Evolutionary conservation across 1,284 basidiomycete species (phyloP).

Genomic region (Cutaneotrichosporon cutaneum): DNA sequence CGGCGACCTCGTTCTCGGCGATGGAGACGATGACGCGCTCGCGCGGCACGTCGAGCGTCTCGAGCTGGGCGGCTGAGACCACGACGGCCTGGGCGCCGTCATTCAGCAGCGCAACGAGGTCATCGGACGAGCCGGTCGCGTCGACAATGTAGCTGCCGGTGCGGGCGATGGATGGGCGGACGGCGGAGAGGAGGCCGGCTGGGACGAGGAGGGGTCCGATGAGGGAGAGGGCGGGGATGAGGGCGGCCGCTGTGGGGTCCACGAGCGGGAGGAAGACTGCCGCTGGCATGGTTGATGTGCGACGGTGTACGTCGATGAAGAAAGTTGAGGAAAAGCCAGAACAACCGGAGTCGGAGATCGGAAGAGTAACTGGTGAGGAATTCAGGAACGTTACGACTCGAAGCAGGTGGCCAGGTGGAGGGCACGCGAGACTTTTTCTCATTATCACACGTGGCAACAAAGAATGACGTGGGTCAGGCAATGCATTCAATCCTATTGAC

Average conservation of each 20-base stretch:
- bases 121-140: constrained; percentile 59
- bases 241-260: constrained; percentile 49
- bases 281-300: constrained; percentile 39
- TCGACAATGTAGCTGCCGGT: constrained; percentile 59
- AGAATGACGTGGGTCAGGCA: background rate
- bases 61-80: constrained; percentile 64
- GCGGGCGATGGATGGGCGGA: constrained; percentile 42
- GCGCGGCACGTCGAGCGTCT: constrained; percentile 65
- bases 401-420: no score
- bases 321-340: background rate
- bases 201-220: constrained; percentile 71
- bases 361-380: no score
- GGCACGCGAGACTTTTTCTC: no score
- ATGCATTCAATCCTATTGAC: background rate
- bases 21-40: constrained; percentile 72
- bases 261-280: constrained; percentile 54
- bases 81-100: constrained; percentile 74
- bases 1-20: constrained; percentile 70
- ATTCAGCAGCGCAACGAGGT: constrained; percentile 69
- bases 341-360: background rate
- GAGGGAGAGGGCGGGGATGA: constrained; percentile 65
- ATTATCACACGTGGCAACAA: background rate
- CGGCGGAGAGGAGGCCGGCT: constrained; percentile 36
- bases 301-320: background rate
- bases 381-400: no score